phyloP scores from a whole-genome alignment of 148 eudicot genomes.

The Vaccinium corymbosum region DNA sequence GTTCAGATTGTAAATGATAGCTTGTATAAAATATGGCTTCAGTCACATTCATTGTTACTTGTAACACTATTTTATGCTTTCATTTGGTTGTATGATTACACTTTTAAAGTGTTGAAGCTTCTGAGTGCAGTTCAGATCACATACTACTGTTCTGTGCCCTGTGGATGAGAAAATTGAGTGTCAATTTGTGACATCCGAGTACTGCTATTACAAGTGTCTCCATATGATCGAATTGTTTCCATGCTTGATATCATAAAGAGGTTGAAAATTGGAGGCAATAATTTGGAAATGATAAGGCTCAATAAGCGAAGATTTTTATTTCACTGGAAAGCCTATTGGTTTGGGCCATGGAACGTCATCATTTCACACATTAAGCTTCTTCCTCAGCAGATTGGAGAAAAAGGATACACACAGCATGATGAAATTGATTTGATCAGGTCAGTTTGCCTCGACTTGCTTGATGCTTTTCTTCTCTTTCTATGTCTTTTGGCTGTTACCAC shows the following conservation, averaged over 20 bases:
- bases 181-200: too few relatives aligned
- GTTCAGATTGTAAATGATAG: conserved; percentile 49
- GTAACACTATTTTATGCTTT: not conserved
- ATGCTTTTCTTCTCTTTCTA: not conserved
- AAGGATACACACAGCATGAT: not conserved
- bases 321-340: not conserved
- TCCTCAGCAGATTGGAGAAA: not conserved
- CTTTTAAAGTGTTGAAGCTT: not conserved
- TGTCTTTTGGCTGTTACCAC: not conserved
- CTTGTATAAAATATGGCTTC: not conserved
- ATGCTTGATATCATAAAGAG: not conserved
- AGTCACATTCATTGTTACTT: not conserved
- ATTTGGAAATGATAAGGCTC: not conserved
- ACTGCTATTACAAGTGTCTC: not conserved
- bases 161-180: not conserved
- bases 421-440: not conserved
- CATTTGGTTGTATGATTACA: conserved; percentile 4
- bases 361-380: not conserved
- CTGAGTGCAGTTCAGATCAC: not conserved
- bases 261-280: not conserved
- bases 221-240: not conserved
- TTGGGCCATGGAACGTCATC: not conserved
- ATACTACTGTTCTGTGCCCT: not conserved
- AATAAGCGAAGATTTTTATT: not conserved
- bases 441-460: not conserved